These are phyloP conservation scores for Amphichorda felina DNA, from an alignment of 2,329 filamentous ascomycete genomes.

Conservation along the genomic window DNA sequence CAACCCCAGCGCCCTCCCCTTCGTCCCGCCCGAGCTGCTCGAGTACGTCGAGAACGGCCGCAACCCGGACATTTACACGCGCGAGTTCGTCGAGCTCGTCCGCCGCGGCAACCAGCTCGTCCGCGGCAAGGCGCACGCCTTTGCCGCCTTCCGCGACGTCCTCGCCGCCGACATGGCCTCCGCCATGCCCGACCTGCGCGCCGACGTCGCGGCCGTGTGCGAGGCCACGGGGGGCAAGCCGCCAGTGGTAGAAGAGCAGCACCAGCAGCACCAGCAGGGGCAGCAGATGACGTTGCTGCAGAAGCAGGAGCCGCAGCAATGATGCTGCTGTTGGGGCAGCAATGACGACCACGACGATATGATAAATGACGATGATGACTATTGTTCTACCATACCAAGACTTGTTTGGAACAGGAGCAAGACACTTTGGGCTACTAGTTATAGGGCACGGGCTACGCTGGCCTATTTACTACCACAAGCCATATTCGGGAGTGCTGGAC, in stretches of 20 bases:
- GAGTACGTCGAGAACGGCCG: slow-evolving; percentile 60
- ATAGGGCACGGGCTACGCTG: too few relatives aligned
- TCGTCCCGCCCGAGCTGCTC: slow-evolving; percentile 49
- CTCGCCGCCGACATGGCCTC: slow-evolving; percentile 45
- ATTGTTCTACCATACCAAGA: too few relatives aligned
- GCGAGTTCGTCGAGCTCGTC: slow-evolving; percentile 61
- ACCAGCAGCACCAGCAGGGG: neutral
- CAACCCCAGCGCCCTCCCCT: slow-evolving; percentile 30
- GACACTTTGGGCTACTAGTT: too few relatives aligned
- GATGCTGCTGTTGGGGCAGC: too few relatives aligned
- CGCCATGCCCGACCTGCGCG: slow-evolving; percentile 47
- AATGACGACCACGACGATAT: too few relatives aligned
- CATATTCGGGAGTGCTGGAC: too few relatives aligned
- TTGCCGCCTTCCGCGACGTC: slow-evolving; percentile 47
- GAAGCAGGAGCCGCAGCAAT: neutral
- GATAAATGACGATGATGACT: too few relatives aligned
- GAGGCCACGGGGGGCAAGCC: slow-evolving; percentile 27
- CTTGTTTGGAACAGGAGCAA: too few relatives aligned
- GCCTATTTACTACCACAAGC: too few relatives aligned
- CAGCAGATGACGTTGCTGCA: neutral
- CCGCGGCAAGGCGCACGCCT: slow-evolving; percentile 52
- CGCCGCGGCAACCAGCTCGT: slow-evolving; percentile 54
- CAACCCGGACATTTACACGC: slow-evolving; percentile 64
- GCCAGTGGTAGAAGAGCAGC: neutral
- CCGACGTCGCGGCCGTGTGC: slow-evolving; percentile 39